Base-by-base conservation (phyloP, 129 eudicot species). In the Arctium lappa region DNA sequence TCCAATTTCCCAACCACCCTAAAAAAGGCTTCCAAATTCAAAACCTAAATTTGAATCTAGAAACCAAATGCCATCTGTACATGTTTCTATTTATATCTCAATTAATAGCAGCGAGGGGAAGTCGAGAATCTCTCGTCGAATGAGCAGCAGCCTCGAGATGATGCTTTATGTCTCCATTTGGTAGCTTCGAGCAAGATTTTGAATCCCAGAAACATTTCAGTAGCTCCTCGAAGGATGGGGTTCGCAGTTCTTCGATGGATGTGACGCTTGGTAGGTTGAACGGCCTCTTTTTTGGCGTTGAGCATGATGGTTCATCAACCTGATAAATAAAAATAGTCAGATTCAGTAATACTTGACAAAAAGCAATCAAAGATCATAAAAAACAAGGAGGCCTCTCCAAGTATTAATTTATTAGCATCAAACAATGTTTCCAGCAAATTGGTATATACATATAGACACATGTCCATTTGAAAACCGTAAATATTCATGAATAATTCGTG, bases 241-340 rank as follows among this genome's bases (percentile, higher is more conserved):
- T 95, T 77, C 90, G 89, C 18, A 95, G 88, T 79, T 95, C 99
- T 86, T 95, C 99, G 53, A 95, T 92, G 18, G 99, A 95, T 12
- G 90, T 63, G 29, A 87, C 84, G 82, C 94, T 95, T 56, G 97
- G 97, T 44, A 91, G 91, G 83, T 89, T 93, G 78, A 92, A 86
- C 11, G 91, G 71, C 85, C 99, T 87, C 88, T 85, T 93, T 81
- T 85, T 90, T 1, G 99, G 99, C 0, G 99, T 93, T 36, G 97
- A 90, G 46, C 97, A 95, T 60, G 97, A 88, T 33, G 99, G 94
- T 83, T 95, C 89, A 86, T 95, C 99, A 82, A 92, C 97, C 98
- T 95, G 84, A 60, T 70, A 72, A 38, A 5, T 18, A 16, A 11
- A 75, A 75, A 37, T 34, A 36, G 70, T 8, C 9, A n/a, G 10